Evolutionary conservation across 208 protist species (phyloP), one percentile per base, ranked within the genome.

Genomic region (Wallacemonas rigidus): DNA sequence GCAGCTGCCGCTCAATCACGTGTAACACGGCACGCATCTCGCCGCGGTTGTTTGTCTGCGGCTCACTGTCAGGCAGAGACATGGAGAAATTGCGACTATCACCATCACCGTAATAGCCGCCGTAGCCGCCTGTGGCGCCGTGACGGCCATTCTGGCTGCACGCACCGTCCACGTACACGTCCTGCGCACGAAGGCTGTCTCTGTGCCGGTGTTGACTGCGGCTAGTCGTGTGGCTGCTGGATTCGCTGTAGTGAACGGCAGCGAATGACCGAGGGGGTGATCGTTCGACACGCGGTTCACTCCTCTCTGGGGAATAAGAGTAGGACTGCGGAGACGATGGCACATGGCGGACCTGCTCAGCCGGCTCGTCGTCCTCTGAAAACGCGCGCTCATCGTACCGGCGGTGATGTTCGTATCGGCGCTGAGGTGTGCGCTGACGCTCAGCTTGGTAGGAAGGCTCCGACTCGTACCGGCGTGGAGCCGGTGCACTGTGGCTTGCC

Each of bases 1-100:
- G 15, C 26, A 69, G 64, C 48, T 69, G 72, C 45, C 80, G 82
- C 26, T 81, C 74, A n/a, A 96, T 60, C n/a, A 79, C 83, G 68
- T 93, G 84, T 38, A 94, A 85, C n/a, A 92, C 80, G 0, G 89
- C 92, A 12, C 79, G 74, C 55, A 96, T 65, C 81, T 96, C 89
- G 15, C 77, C 92, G 11, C 92, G 77, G 72, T 96, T 94, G 79
- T 96, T 96, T 39, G 92, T 94, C 67, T 96, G 92, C 17, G 73
- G 38, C 76, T 94, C 87, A 2, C 74, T 43, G 39, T 41, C 53
- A 3, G 81, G 77, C 50, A 96, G 75, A 5, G 89, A 75, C 8
- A 80, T 48, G 12, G 89, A 80, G 70, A 93, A 92, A 77, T 94
- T 94, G 36, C 89, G 83, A 9, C 60, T 5, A 71, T 94, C 84